Evolutionary conservation across 2,329 filamentous ascomycete species (phyloP).

Genomic region (Clonostachys rosea): DNA sequence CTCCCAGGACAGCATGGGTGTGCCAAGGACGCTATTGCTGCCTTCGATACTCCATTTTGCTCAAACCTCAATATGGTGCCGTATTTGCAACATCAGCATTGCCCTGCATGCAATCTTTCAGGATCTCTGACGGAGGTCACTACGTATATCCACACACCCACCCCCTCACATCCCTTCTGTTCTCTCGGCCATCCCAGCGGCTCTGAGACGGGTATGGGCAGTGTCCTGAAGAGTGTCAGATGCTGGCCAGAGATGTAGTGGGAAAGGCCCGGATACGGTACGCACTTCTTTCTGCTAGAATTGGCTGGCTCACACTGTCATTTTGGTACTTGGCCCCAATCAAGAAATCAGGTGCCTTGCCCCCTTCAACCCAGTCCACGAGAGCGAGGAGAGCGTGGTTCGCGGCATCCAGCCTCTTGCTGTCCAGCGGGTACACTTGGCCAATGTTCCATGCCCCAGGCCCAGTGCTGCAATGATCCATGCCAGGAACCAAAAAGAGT

Average conservation of each 20-base stretch:
- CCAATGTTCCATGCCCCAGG: conserved; percentile 21
- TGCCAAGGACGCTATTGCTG: no score
- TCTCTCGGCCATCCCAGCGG: neutral
- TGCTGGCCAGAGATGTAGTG: neutral
- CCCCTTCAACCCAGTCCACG: conserved; percentile 38
- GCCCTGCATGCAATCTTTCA: no score
- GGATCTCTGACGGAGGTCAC: no score
- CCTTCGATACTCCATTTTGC: no score
- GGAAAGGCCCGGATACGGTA: neutral
- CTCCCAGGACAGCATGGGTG: no score
- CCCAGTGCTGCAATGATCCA: conserved; percentile 43
- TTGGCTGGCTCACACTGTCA: neutral
- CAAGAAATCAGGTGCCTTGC: conserved; percentile 21
- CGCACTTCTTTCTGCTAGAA: neutral
- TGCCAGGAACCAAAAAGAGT: conserved; percentile 46
- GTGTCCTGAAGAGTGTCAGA: neutral
- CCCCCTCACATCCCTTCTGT: neutral
- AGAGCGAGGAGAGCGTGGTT: conserved; percentile 29
- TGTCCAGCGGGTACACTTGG: neutral
- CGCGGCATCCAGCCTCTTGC: conserved; percentile 15
- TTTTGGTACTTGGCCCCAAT: neutral
- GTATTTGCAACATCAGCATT: no score
- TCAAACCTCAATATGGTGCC: no score
- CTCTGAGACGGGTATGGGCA: neutral
- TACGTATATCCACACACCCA: neutral